Evolutionary conservation across 768 basidiomycete genomes (phyloP).

Genomic region (Serendipita sp.): DNA sequence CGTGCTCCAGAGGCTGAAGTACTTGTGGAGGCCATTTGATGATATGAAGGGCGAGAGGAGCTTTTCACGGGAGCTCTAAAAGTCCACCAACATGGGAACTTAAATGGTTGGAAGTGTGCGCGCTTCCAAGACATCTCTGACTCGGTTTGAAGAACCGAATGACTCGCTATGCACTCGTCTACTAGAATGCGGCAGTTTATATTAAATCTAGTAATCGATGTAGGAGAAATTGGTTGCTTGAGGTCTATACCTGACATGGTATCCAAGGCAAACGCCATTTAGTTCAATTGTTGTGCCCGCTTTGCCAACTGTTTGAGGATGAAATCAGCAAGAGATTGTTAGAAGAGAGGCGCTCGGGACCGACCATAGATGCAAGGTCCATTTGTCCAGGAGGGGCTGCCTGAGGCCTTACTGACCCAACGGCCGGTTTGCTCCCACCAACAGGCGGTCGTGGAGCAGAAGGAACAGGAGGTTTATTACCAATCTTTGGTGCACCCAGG

Average conservation of each 20-base stretch:
- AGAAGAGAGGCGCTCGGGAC: constrained; percentile 17
- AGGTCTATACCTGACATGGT: background rate
- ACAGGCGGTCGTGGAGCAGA: constrained; percentile 36
- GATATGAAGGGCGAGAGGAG: no score
- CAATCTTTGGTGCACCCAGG: constrained; percentile 19
- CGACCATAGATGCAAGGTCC: constrained; percentile 71
- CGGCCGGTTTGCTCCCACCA: constrained; percentile 23
- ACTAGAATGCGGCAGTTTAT: no score
- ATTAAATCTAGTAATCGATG: no score
- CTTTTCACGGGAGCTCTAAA: no score
- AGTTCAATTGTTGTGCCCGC: constrained; percentile 39
- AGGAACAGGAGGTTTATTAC: constrained; percentile 48
- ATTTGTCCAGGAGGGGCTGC: constrained; percentile 42
- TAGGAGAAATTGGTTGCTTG: background rate
- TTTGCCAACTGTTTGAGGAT: constrained; percentile 42
- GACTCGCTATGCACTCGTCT: no score
- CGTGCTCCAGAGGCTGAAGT: background rate
- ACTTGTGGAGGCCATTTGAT: background rate
- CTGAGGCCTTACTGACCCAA: constrained; percentile 25
- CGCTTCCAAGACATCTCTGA: background rate
- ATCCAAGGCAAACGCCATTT: background rate
- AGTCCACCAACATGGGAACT: no score
- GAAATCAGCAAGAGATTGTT: background rate
- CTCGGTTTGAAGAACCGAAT: background rate
- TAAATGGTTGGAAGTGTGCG: background rate